phyloP scores from a whole-genome alignment of 202 grass and related monocot genomes.

The Carex arenaria region DNA sequence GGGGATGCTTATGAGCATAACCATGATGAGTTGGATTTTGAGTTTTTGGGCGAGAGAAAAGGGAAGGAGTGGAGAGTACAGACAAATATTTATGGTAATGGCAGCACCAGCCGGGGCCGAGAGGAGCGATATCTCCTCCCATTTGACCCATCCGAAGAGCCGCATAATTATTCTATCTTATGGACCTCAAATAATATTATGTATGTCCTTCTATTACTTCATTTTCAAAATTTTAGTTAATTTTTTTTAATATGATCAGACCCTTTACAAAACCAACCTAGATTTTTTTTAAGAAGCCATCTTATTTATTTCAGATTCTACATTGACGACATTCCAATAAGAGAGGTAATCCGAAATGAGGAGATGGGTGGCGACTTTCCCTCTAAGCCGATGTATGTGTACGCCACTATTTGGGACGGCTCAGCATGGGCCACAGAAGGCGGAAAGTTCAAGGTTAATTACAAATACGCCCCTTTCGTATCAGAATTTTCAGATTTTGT shows the following conservation, averaged over 20 bases:
- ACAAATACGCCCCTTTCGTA: slow-evolving; percentile 63
- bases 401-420: slow-evolving; percentile 94
- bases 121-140: slow-evolving; percentile 87
- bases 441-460: slow-evolving; percentile 61
- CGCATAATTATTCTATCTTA: slow-evolving; percentile 69
- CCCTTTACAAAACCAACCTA: not conserved
- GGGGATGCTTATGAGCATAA: slow-evolving; percentile 47
- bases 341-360: slow-evolving; percentile 49
- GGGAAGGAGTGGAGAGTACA: slow-evolving; percentile 66
- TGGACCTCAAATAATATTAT: slow-evolving; percentile 69
- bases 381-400: slow-evolving; percentile 83
- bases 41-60: slow-evolving; percentile 66
- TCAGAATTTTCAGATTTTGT: slow-evolving; percentile 50
- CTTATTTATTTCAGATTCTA: slow-evolving; percentile 46
- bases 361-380: slow-evolving; percentile 69
- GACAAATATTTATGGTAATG: slow-evolving; percentile 85
- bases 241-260: not conserved
- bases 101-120: slow-evolving; percentile 67
- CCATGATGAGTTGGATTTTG: slow-evolving; percentile 90
- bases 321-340: slow-evolving; percentile 58
- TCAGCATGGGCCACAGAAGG: slow-evolving; percentile 73
- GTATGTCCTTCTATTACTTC: slow-evolving; percentile 11
- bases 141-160: slow-evolving; percentile 49
- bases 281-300: not conserved
- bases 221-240: slow-evolving; percentile 1